Conservation (phyloP, 1,284 basidiomycete genomes). For the Fomitopsis pinicola region DNA sequence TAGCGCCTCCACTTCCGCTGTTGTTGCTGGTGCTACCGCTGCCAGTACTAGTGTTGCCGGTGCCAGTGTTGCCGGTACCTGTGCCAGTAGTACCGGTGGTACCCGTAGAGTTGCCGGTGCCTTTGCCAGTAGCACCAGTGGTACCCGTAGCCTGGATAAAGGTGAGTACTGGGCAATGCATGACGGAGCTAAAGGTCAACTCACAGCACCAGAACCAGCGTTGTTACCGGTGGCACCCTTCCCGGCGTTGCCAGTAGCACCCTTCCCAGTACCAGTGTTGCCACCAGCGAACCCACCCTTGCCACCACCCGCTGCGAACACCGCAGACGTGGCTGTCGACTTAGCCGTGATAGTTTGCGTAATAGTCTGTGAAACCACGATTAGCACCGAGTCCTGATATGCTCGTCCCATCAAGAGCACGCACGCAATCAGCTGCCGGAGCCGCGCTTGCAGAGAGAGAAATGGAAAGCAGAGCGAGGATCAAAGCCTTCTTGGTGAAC, state of each 20-base stretch:
- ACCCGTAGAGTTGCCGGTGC: neutral
- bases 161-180: too few relatives aligned
- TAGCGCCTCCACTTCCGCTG: constrained; percentile 11
- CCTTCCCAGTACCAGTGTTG: neutral
- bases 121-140: neutral
- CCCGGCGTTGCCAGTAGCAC: neutral
- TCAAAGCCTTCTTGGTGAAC: constrained; percentile 25
- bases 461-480: constrained; percentile 27
- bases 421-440: constrained; percentile 11
- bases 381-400: neutral
- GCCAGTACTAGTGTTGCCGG: neutral
- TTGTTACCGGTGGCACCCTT: constrained; percentile 1
- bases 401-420: neutral
- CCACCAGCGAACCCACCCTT: neutral
- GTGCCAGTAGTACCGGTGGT: neutral
- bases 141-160: neutral
- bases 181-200: too few relatives aligned
- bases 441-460: constrained; percentile 14
- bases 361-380: neutral
- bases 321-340: neutral
- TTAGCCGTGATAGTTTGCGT: neutral
- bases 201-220: neutral
- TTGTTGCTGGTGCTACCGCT: constrained; percentile 9
- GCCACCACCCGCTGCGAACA: neutral
- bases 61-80: neutral